Evolutionary conservation across 345 rosid species (phyloP).

Genomic region (Erodium maritimum): DNA sequence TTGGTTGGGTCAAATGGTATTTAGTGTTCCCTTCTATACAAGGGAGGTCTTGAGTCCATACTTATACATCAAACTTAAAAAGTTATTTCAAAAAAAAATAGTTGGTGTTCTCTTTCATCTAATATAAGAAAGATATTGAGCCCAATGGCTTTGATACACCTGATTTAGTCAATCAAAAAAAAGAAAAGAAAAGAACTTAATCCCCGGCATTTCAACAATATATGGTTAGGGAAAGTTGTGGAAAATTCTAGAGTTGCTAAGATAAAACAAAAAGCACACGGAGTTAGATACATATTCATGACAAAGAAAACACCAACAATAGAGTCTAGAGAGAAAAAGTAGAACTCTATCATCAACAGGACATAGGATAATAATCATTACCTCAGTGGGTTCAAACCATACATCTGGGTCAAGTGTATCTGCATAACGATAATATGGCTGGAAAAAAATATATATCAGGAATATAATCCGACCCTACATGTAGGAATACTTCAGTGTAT

Average conservation of each 20-base stretch:
- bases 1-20: too few relatives aligned
- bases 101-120: too few relatives aligned
- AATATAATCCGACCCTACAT: background rate
- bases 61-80: too few relatives aligned
- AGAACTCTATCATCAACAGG: background rate
- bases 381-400: slow-evolving; percentile 93
- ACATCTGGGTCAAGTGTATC: slow-evolving; percentile 72
- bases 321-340: background rate
- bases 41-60: too few relatives aligned
- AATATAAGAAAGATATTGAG: too few relatives aligned
- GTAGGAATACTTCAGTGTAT: background rate
- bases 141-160: too few relatives aligned
- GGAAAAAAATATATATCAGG: slow-evolving; percentile 14
- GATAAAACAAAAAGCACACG: background rate
- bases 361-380: slow-evolving; percentile 15
- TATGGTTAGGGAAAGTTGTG: background rate
- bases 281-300: background rate
- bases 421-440: slow-evolving; percentile 67
- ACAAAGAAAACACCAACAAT: background rate
- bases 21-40: too few relatives aligned
- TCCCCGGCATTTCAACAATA: background rate
- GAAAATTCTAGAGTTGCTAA: background rate
- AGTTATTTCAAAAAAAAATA: too few relatives aligned
- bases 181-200: too few relatives aligned
- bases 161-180: too few relatives aligned